A percentile compares a stretch with the other conserved stretches of the same genome.
Evolutionary conservation across 768 basidiomycete genomes (phyloP).

Genomic region (Boletus bicolor): DNA sequence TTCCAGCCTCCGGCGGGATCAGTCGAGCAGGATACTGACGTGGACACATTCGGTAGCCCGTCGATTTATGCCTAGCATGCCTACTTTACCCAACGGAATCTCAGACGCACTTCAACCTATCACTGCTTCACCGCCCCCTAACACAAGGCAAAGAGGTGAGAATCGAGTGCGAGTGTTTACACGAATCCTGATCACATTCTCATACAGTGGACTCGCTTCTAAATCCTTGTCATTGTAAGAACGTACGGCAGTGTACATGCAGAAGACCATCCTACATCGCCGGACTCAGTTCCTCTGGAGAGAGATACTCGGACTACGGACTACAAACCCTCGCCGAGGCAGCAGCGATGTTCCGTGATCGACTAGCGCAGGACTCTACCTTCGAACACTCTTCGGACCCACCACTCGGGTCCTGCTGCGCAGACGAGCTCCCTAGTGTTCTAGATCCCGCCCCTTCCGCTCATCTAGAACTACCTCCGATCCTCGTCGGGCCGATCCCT

Average conservation of each 20-base stretch:
- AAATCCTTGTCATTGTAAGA: slow-evolving; percentile 62
- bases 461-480: slow-evolving; percentile 50
- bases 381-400: slow-evolving; percentile 4
- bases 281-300: slow-evolving; percentile 1
- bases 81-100: slow-evolving; percentile 72
- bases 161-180: not conserved
- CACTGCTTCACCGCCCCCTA: slow-evolving; percentile 31
- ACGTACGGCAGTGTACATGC: slow-evolving; percentile 55
- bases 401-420: slow-evolving; percentile 24
- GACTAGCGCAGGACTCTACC: slow-evolving; percentile 2
- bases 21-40: slow-evolving; percentile 16
- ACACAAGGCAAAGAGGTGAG: slow-evolving; percentile 52
- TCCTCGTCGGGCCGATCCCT: slow-evolving; percentile 29
- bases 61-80: slow-evolving; percentile 67
- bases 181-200: slow-evolving; percentile 1
- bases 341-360: slow-evolving; percentile 26
- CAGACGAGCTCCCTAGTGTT: not conserved
- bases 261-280: slow-evolving; percentile 9
- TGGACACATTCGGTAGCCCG: slow-evolving; percentile 41
- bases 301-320: slow-evolving; percentile 15
- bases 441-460: slow-evolving; percentile 7
- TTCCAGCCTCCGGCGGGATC: not conserved
- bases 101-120: slow-evolving; percentile 46
- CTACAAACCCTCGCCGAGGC: slow-evolving; percentile 38
- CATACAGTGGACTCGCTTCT: slow-evolving; percentile 54